Base-by-base conservation (phyloP, 164 flowering plant species). In the Platanus orientalis region DNA sequence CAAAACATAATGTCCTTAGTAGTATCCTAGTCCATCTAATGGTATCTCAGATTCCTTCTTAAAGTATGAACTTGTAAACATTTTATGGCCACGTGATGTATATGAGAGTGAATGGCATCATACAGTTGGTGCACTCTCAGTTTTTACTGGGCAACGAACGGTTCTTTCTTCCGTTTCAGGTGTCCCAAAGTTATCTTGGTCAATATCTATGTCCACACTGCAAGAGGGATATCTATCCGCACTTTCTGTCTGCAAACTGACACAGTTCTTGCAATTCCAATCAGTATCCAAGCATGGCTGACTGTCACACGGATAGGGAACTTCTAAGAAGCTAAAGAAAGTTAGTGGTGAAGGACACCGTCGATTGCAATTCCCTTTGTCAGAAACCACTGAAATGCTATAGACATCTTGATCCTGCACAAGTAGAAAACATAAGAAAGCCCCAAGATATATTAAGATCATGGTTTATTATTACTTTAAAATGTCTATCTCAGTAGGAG, bases 361-460 rank as follows among this genome's bases (percentile, higher is more conserved):
- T 34, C 66, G 60, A 67, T 58, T 59, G 12, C 28, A 50, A 44
- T 42, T 63, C 25, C 61, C 74, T 73, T 71, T 80, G 30, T 71
- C 80, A 65, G 81, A 70, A 55, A 77, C 57, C 40, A 71, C 73
- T 17, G 80, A 69, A 67, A 82, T 64, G 63, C 69, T 73, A 61
- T 69, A 78, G 55, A 59, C 68, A 75, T 76, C 83, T 69, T 63
- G 76, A 42, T 57, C 77, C 83, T 85, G 70, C 69, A 62, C 1
- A 44, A 65, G 70, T 32, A 17, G 21, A 27, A 32, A 67, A 19
- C 28, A 65, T 14, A 1, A 52, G 42, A 39, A 57, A 27, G 28
- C n/a, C 14, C 20, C 16, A 44, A 10, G 49, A 44, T 45, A 19
- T 16, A 45, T 45, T 17, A 16, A 19, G 4, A 12, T 19, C 5